Evolutionary conservation across 495 filamentous ascomycete genomes (phyloP), one percentile per base, ranked within the genome.

Genomic region (Talaromyces thailandensis): DNA sequence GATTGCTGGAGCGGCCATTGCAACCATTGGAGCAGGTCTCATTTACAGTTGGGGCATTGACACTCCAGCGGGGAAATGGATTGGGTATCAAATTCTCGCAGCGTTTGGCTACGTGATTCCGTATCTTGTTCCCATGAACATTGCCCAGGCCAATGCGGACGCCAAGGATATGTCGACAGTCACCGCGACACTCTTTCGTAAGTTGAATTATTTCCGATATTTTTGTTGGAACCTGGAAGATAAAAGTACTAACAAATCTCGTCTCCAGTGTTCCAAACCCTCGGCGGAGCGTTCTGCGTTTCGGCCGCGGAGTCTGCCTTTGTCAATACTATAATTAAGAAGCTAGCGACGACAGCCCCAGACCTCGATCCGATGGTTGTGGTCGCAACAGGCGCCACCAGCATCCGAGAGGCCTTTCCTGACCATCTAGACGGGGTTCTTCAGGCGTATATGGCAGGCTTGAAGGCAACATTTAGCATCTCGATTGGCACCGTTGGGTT

Each of bases 201-300:
- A 3, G 68, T 84, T 67, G 71, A n/a, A 29, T 56, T 32, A 43
- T 11, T 9, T 43, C 48, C 0, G 85, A 89, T 61, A 76, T 89
- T 3, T 79, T 86, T 0, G 80, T 78, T 14, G 87, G 84, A 7
- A 31, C 26, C 26, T 28, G 26, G 26, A 28, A 28, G 26, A 28
- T 28, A 28, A 28, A 28, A 28, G 26, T 28, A 28, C 26, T 28
- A 28, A 28, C 26, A 53, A 9, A 77, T 86, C 2, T 75, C 85
- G 48, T 84, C 87, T 62, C 83, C 89, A 67, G 89, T 90, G 69
- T 78, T 80, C 31, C 88, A 91, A 70, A 85, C 84, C 51, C 71
- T 91, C 12, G 88, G 88, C 8, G 87, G 85, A 26, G 84, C 85
- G 5, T 69, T 91, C 1, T 90, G 89, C 65, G 79, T 84, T 5